Evolutionary conservation across 2,329 filamentous ascomycete species (phyloP).

Genomic region (Lithohypha guttulata): DNA sequence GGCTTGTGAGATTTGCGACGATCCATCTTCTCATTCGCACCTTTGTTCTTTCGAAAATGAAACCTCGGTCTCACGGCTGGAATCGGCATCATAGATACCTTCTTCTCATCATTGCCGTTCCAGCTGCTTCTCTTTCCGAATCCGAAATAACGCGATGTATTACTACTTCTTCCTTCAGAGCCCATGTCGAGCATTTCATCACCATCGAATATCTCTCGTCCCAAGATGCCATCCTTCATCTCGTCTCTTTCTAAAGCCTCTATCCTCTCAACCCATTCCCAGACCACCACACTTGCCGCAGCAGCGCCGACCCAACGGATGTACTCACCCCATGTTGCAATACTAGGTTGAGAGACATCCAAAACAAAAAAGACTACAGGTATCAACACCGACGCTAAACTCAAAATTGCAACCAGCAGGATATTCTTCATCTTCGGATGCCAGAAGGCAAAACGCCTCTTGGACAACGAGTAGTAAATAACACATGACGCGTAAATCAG

Average conservation of each 20-base stretch:
- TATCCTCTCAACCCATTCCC: constrained; percentile 96
- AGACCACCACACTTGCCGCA: constrained; percentile 89
- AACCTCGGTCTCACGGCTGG: constrained; percentile 2
- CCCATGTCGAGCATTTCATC: constrained; percentile 70
- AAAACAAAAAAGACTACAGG: constrained; percentile 89
- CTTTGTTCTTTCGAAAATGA: constrained; percentile 3
- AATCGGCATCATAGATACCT: constrained; percentile 1
- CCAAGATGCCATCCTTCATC: constrained; percentile 84
- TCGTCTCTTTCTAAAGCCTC: constrained; percentile 86
- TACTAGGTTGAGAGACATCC: constrained; percentile 73
- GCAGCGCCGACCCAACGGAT: constrained; percentile 94
- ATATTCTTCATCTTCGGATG: constrained; percentile 88
- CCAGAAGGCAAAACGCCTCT: constrained; percentile 82
- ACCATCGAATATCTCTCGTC: constrained; percentile 82
- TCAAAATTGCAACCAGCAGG: constrained; percentile 65
- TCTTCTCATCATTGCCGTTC: constrained; percentile 3
- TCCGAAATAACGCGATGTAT: neutral
- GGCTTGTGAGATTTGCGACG: neutral
- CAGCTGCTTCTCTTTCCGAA: constrained; percentile 3
- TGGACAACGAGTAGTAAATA: constrained; percentile 84
- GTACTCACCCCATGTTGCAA: constrained; percentile 89
- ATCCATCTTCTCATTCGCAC: neutral
- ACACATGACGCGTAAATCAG: constrained; percentile 89
- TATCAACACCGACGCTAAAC: constrained; percentile 69
- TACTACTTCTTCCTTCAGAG: constrained; percentile 5